Percentiles rank a stretch among this genome's conserved stretches.
Conservation (phyloP, 2,329 filamentous ascomycete species). For the Penicillium sp. region DNA sequence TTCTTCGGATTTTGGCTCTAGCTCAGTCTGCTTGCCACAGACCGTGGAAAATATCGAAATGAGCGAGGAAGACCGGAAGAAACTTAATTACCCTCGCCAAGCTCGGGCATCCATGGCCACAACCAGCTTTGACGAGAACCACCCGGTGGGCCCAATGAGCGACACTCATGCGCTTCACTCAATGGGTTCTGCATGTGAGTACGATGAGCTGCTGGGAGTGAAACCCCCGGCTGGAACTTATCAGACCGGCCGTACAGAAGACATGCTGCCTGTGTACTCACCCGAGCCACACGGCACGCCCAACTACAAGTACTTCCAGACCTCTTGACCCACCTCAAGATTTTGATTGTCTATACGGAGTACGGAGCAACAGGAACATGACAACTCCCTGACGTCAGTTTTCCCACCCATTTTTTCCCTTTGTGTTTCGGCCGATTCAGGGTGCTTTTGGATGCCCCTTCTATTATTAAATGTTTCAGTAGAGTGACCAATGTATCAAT, state of each 20-base stretch:
- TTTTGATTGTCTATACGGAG: conserved; percentile 2
- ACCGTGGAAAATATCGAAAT: conserved; percentile 72
- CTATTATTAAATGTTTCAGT: neutral
- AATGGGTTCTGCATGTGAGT: neutral
- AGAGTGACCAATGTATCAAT: neutral
- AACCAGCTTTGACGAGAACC: neutral
- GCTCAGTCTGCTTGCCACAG: conserved; percentile 67
- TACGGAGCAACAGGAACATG: neutral
- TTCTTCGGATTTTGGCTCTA: conserved; percentile 55
- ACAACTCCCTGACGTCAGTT: conserved; percentile 4
- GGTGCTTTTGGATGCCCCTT: neutral
- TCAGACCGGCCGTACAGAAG: neutral
- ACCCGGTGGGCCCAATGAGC: neutral
- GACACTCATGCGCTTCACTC: neutral
- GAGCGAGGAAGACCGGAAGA: conserved; percentile 73
- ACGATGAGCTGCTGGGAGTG: neutral
- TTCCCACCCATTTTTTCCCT: neutral
- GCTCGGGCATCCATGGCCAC: conserved; percentile 29
- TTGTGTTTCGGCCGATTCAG: neutral
- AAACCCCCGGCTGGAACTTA: neutral
- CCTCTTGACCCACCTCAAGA: conserved; percentile 3
- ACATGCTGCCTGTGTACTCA: neutral
- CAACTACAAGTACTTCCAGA: neutral
- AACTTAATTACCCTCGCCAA: conserved; percentile 69
- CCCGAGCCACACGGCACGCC: neutral